A percentile compares a stretch with the other conserved stretches of the same genome.
phyloP scores from a whole-genome alignment of 2,329 filamentous ascomycete species.

The Akanthomyces muscarius region DNA sequence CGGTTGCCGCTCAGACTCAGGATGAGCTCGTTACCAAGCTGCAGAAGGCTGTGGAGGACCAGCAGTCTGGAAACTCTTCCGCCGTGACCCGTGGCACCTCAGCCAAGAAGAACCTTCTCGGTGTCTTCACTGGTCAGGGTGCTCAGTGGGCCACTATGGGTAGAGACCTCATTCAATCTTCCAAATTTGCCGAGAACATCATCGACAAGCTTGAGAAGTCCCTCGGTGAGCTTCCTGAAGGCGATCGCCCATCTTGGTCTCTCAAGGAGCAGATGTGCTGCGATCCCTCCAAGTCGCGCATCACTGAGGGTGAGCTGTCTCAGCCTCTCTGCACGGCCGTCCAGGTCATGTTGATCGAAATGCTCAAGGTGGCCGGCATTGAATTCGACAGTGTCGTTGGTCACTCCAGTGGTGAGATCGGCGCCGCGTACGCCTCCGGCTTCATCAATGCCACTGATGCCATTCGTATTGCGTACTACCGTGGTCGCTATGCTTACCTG shows the following conservation, averaged over 20 bases:
- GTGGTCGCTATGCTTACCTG: slow-evolving; percentile 17
- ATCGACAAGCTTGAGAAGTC: slow-evolving; percentile 24
- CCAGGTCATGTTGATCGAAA: slow-evolving; percentile 27
- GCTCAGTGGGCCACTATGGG: slow-evolving; percentile 33
- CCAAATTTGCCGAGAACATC: slow-evolving; percentile 13
- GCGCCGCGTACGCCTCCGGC: slow-evolving; percentile 46
- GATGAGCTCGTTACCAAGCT: slow-evolving; percentile 18
- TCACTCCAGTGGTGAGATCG: slow-evolving; percentile 49
- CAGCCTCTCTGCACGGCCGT: slow-evolving; percentile 32
- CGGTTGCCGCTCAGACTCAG: slow-evolving; percentile 17
- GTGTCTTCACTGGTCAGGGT: slow-evolving; percentile 33
- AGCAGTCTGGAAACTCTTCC: slow-evolving; percentile 20
- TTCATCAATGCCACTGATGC: slow-evolving; percentile 30
- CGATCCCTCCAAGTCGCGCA: slow-evolving; percentile 16
- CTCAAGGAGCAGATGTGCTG: slow-evolving; percentile 25
- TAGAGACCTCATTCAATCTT: slow-evolving; percentile 25
- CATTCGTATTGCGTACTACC: slow-evolving; percentile 25
- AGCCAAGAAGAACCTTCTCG: slow-evolving; percentile 16
- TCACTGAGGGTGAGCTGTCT: slow-evolving; percentile 27
- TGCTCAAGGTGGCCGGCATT: slow-evolving; percentile 30
- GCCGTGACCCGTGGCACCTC: slow-evolving; percentile 11
- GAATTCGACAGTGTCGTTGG: slow-evolving; percentile 37
- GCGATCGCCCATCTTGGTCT: slow-evolving; percentile 26
- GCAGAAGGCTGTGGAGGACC: slow-evolving; percentile 15
- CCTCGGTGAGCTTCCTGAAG: slow-evolving; percentile 20